phyloP scores from a whole-genome alignment of 768 basidiomycete genomes.

The Mycena metata region DNA sequence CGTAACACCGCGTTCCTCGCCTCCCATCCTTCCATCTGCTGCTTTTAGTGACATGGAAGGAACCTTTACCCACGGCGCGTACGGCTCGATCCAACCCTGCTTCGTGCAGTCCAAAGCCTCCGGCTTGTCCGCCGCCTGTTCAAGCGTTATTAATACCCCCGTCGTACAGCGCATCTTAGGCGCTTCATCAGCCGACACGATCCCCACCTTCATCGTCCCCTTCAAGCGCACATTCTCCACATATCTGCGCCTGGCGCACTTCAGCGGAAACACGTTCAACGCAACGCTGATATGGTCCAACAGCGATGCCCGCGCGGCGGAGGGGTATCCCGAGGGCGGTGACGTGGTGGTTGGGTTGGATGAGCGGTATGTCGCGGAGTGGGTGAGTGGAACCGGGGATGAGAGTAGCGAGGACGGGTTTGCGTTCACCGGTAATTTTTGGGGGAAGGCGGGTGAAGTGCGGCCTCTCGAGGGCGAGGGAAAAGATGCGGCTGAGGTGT shows the following conservation, averaged over 20 bases:
- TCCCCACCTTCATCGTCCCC: constrained; percentile 52
- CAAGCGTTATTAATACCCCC: constrained; percentile 40
- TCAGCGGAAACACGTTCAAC: constrained; percentile 57
- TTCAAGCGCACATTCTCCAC: constrained; percentile 53
- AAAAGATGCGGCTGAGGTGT: constrained; percentile 55
- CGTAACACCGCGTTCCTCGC: constrained; percentile 43
- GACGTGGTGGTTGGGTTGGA: constrained; percentile 54
- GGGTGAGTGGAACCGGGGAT: constrained; percentile 45
- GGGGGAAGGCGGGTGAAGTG: constrained; percentile 50
- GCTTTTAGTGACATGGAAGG: constrained; percentile 43
- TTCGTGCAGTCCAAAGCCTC: constrained; percentile 37
- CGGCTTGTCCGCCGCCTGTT: constrained; percentile 37
- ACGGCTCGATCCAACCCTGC: constrained; percentile 53
- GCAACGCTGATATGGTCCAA: constrained; percentile 55
- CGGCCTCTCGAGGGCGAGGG: constrained; percentile 45
- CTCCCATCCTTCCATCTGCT: constrained; percentile 40
- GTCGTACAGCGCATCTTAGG: constrained; percentile 47
- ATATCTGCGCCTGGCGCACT: constrained; percentile 55
- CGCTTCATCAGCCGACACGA: constrained; percentile 5
- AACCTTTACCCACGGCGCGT: constrained; percentile 51
- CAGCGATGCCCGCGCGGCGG: constrained; percentile 43
- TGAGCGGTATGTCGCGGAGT: constrained; percentile 54
- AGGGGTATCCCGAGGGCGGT: constrained; percentile 43
- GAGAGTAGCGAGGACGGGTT: constrained; percentile 49
- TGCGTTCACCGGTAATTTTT: constrained; percentile 44